These are phyloP conservation scores for Sideroxylon spinosum DNA, from an alignment of 179 eudicot genomes.

Conservation along the genomic window DNA sequence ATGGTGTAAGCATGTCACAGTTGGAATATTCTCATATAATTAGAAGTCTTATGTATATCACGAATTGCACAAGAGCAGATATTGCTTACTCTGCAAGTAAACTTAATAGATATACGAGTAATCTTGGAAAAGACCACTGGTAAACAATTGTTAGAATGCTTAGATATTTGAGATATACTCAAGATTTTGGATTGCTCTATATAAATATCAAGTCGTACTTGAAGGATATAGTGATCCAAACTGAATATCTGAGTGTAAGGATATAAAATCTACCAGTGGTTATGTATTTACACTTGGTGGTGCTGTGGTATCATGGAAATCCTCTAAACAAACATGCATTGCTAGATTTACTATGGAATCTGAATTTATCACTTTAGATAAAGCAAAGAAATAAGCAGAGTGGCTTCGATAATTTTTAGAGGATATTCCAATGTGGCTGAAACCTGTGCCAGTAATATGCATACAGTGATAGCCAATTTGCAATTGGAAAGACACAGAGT, in stretches of 20 bases:
- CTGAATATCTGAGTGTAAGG: slow-evolving; percentile 25
- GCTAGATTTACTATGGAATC: not conserved
- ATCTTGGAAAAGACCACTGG: slow-evolving; percentile 14
- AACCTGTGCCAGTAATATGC: not conserved
- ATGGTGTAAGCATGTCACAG: not conserved
- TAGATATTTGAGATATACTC: slow-evolving; percentile 12
- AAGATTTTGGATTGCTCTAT: slow-evolving; percentile 15
- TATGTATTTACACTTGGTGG: slow-evolving; percentile 16
- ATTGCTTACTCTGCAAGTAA: slow-evolving; percentile 5
- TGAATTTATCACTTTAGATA: not conserved
- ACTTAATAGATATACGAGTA: slow-evolving; percentile 11
- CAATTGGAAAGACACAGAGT: not conserved
- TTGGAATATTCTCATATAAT: slow-evolving; percentile 10
- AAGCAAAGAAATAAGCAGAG: not conserved
- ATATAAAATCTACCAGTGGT: slow-evolving; percentile 20
- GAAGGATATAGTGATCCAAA: slow-evolving; percentile 27
- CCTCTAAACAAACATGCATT: not conserved
- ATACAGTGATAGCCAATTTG: not conserved
- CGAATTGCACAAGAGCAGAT: slow-evolving; percentile 11
- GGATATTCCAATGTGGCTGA: not conserved
- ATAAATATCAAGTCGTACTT: slow-evolving; percentile 5
- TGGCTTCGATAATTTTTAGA: not conserved
- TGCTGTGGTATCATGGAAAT: not conserved
- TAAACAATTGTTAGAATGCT: slow-evolving; percentile 8
- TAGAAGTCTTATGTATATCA: slow-evolving; percentile 8